Evolutionary conservation across 2,329 filamentous ascomycete genomes (phyloP), one percentile per base, ranked within the genome.

Genomic region (Aureobasidium vineae): DNA sequence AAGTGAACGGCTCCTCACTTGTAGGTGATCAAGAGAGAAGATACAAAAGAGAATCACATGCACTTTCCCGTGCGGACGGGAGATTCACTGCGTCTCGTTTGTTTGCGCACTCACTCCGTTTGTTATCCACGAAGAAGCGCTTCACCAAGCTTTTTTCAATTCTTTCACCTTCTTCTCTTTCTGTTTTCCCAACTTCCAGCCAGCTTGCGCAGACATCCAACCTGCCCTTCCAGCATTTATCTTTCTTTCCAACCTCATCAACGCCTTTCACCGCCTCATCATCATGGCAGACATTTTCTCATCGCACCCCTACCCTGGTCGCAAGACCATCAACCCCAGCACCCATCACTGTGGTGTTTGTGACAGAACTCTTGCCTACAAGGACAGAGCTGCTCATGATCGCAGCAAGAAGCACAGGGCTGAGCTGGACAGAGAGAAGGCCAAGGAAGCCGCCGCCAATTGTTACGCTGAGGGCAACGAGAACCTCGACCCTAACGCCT

Each of bases 351-450:
- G 64, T n/a, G 64, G 38, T 26, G 19, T 36, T 7, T 66, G 64
- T n/a, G 47, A 66, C 36, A 66, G 54, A 49, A 47, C 47, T 8
- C n/a, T 66, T 5, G 56, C 36, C 2, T 60, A 33, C 50, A 56
- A 41, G 36, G 65, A 66, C 40, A 66, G 56, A 23, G 56, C 36
- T 26, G 56, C 65, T n/a, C 65, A 63, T 7, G 64, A 66, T 5
- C 64, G 64, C 49, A 54, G 64, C 53, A 66, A 66, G 64, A 61
- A 61, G 45, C 64, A 66, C 54, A 33, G 21, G 5, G 38, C 40
- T 19, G 54, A 19, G 5, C 7, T 59, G 23, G 40, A 28, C 40
- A 59, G n/a, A 11, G 15, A n/a, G 23, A 45, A 43, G 40, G 54
- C 54, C 19, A 23, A 45, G 23, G 63, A 65, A 16, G 43, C 38